These are phyloP conservation scores for Vitis amurensis DNA, from an alignment of 164 flowering plant genomes.

Conservation along the genomic window DNA sequence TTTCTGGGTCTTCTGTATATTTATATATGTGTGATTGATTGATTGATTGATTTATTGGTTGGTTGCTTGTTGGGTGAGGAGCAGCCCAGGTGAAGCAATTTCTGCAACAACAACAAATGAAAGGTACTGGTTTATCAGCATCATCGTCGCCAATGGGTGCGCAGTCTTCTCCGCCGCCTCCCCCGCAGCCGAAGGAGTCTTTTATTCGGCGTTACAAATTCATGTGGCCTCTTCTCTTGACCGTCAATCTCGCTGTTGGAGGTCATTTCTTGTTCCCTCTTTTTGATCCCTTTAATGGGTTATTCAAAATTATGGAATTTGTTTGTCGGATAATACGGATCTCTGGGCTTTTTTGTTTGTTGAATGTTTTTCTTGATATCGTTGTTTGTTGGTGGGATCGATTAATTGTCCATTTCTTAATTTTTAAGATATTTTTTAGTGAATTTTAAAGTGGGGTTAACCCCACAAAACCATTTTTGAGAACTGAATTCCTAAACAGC, in stretches of 20 bases:
- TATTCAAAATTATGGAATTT: not conserved
- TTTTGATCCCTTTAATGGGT: not conserved
- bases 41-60: not conserved
- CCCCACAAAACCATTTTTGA: too few relatives aligned
- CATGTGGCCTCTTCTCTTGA: slow-evolving; percentile 74
- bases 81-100: slow-evolving; percentile 43
- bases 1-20: not conserved
- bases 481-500: too few relatives aligned
- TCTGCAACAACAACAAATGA: slow-evolving; percentile 19
- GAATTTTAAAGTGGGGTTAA: too few relatives aligned
- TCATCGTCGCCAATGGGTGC: slow-evolving; percentile 28
- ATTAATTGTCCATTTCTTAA: too few relatives aligned
- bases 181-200: slow-evolving; percentile 60
- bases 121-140: slow-evolving; percentile 22
- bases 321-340: not conserved
- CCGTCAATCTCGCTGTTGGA: slow-evolving; percentile 73
- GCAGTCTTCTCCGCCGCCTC: slow-evolving; percentile 32
- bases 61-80: not conserved
- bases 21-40: not conserved
- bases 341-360: too few relatives aligned
- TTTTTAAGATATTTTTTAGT: too few relatives aligned
- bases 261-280: slow-evolving; percentile 35
- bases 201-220: slow-evolving; percentile 72
- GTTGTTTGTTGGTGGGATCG: too few relatives aligned
- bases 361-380: too few relatives aligned